These are phyloP conservation scores for Fomitopsis pinicola DNA, from an alignment of 1,284 basidiomycete genomes.

Conservation along the genomic window DNA sequence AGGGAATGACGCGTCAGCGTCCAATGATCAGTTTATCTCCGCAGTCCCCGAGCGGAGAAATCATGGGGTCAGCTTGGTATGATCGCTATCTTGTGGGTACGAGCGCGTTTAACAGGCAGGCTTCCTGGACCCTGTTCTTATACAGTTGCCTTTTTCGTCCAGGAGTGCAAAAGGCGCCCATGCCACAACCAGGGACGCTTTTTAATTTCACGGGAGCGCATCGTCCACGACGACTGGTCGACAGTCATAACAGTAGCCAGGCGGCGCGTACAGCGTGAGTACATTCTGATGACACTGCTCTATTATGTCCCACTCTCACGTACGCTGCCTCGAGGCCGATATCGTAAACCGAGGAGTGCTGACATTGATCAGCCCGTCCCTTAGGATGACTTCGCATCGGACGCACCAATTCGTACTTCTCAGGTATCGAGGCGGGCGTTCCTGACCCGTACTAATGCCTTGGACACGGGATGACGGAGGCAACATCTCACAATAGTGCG, in stretches of 20 bases:
- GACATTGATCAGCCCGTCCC: background rate
- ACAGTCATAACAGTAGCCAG: background rate
- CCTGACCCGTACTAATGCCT: background rate
- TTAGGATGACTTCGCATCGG: background rate
- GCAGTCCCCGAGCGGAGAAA: background rate
- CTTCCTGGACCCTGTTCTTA: conserved; percentile 4
- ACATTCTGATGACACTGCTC: background rate
- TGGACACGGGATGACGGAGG: background rate
- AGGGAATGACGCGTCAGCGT: background rate
- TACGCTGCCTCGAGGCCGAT: conserved; percentile 16
- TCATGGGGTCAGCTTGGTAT: background rate
- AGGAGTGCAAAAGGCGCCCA: background rate
- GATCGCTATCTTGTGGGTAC: background rate
- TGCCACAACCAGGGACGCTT: background rate
- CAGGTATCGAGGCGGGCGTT: background rate
- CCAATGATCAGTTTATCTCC: background rate
- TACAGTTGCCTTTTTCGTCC: conserved; percentile 6
- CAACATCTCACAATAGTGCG: background rate
- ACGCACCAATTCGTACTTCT: background rate
- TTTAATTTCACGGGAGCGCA: background rate
- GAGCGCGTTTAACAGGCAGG: background rate
- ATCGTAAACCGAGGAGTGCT: conserved; percentile 11
- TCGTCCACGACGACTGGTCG: background rate
- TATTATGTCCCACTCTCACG: conserved; percentile 1
- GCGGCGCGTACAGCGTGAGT: background rate